Percentiles rank a stretch among this genome's conserved stretches.
Conservation (phyloP, 2,329 filamentous ascomycete genomes). For the Fusarium globosum region DNA sequence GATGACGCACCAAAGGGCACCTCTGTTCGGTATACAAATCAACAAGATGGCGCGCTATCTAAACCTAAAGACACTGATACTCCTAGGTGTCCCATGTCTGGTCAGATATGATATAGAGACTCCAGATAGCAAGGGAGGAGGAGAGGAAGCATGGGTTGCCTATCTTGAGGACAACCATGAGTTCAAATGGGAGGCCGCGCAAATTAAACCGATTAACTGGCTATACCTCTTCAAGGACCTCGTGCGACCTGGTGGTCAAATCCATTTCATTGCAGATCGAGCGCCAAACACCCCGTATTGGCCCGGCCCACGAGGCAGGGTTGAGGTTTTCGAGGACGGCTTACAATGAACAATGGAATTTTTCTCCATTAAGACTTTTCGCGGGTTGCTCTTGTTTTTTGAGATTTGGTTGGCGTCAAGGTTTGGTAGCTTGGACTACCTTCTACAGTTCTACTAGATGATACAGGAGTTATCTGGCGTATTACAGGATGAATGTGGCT, state of each 20-base stretch:
- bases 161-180: background rate
- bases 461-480: background rate
- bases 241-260: background rate
- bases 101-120: accelerated
- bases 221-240: background rate
- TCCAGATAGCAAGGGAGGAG: too few species aligned
- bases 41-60: background rate
- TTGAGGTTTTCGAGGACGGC: background rate
- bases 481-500: background rate
- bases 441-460: background rate
- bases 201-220: background rate
- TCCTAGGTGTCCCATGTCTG: background rate
- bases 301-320: background rate
- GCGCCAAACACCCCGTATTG: background rate
- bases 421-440: background rate
- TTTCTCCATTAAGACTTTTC: background rate
- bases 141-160: background rate
- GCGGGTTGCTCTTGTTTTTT: too few species aligned
- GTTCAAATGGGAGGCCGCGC: too few species aligned
- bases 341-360: background rate
- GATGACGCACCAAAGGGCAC: accelerated
- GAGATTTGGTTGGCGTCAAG: background rate
- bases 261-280: background rate
- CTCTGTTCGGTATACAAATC: background rate
- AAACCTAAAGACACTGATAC: background rate